Percentiles rank a stretch among this genome's conserved stretches.
phyloP scores from a whole-genome alignment of 2,329 filamentous ascomycete genomes.

The Fusarium keratoplasticum region DNA sequence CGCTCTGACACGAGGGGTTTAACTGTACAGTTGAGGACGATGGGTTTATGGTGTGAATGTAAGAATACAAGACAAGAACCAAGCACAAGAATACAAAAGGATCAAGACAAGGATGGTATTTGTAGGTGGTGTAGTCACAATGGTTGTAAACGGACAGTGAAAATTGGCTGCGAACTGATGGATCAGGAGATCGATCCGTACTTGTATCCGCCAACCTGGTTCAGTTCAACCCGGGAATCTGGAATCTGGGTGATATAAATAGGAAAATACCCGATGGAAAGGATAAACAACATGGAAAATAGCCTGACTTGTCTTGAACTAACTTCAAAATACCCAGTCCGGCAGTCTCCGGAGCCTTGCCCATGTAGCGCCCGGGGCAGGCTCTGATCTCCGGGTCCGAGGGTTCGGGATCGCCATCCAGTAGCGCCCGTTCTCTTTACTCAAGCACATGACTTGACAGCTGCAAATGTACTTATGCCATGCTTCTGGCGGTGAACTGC shows the following conservation, averaged over 20 bases:
- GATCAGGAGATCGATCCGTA: too few relatives aligned
- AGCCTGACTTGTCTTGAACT: background rate
- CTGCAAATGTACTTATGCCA: background rate
- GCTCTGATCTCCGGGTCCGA: background rate
- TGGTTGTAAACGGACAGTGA: background rate
- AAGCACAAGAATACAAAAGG: background rate
- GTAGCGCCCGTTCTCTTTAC: background rate
- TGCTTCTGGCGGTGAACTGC: background rate
- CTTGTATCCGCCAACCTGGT: background rate
- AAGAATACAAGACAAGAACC: slow-evolving; percentile 27
- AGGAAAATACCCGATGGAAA: background rate
- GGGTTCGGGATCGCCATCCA: background rate
- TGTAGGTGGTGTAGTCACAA: background rate
- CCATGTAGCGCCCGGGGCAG: background rate
- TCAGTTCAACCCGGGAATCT: background rate
- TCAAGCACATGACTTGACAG: background rate
- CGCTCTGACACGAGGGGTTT: slow-evolving; percentile 24
- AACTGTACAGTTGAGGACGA: slow-evolving; percentile 31
- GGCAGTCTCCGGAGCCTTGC: background rate
- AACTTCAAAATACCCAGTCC: background rate
- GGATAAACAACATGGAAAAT: background rate
- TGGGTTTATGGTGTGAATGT: slow-evolving; percentile 8
- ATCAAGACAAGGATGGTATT: background rate
- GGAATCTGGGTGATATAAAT: background rate
- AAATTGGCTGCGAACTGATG: background rate